These are phyloP conservation scores for Seiridium unicorne DNA, from an alignment of 2,329 filamentous ascomycete genomes.

Conservation along the genomic window DNA sequence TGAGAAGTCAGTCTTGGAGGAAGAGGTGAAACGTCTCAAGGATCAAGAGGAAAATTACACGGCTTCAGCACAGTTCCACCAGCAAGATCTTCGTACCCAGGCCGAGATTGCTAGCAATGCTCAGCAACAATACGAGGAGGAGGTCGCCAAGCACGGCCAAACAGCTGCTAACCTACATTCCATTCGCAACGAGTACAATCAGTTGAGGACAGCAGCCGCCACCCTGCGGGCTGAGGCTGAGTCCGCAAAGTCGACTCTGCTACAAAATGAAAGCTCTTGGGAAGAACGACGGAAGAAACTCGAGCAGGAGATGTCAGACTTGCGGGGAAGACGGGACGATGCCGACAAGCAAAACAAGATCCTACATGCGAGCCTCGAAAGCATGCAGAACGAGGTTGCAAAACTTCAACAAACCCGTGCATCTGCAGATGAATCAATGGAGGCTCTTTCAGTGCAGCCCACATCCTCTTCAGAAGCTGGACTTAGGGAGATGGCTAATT, in stretches of 20 bases:
- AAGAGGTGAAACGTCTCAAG: constrained; percentile 77
- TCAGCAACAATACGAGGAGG: constrained; percentile 92
- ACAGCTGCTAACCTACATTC: constrained; percentile 83
- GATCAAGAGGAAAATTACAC: constrained; percentile 79
- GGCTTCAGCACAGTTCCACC: constrained; percentile 79
- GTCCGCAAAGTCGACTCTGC: constrained; percentile 74
- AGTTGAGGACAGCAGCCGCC: constrained; percentile 76
- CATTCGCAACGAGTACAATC: constrained; percentile 76
- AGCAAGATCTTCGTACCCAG: constrained; percentile 89
- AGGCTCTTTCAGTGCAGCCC: constrained; percentile 49
- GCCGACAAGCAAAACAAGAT: constrained; percentile 86
- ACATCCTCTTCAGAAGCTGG: constrained; percentile 66
- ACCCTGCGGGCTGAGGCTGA: constrained; percentile 79
- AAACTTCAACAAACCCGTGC: constrained; percentile 74
- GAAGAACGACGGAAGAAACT: constrained; percentile 76
- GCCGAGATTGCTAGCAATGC: constrained; percentile 90
- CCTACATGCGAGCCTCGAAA: constrained; percentile 85
- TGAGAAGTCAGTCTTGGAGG: constrained; percentile 75
- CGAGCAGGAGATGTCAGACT: constrained; percentile 78
- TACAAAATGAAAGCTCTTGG: constrained; percentile 86
- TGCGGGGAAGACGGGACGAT: constrained; percentile 78
- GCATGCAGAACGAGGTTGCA: constrained; percentile 75
- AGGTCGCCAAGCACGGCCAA: constrained; percentile 92
- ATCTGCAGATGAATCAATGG: constrained; percentile 48
- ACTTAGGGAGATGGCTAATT: constrained; percentile 86